phyloP scores from a whole-genome alignment of 305 asterid species.

The Fraxinus albicans region DNA sequence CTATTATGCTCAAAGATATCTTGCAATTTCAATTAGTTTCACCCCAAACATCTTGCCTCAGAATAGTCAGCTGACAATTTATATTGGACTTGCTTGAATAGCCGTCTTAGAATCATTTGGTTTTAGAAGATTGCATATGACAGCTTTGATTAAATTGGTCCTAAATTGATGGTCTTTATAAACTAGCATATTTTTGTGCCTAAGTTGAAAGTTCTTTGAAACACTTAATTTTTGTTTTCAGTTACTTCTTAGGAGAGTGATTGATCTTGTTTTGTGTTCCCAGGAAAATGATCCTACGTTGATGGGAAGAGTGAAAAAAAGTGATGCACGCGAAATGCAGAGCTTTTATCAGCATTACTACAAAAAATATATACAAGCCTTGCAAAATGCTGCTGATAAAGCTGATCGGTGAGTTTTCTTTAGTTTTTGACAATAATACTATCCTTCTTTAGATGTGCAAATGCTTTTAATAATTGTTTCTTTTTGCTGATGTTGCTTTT shows the following conservation, averaged over 20 bases:
- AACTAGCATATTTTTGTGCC: not conserved
- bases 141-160: not conserved
- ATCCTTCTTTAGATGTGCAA: conserved; percentile 13
- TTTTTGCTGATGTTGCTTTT: conserved; percentile 12
- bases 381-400: conserved; percentile 98
- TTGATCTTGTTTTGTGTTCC: conserved; percentile 23
- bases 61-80: not conserved
- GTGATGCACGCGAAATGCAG: conserved; percentile 99
- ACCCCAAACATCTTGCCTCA: not conserved
- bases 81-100: not conserved
- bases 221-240: not conserved
- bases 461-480: not conserved
- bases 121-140: not conserved
- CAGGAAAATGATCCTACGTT: conserved; percentile 99
- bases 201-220: not conserved
- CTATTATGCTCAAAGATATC: not conserved
- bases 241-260: not conserved
- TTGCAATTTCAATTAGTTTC: not conserved
- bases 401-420: conserved; percentile 81
- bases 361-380: conserved; percentile 93
- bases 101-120: not conserved
- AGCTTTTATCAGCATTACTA: conserved; percentile 99
- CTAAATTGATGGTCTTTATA: not conserved
- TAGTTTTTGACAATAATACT: not conserved
- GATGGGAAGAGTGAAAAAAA: conserved; percentile 96